Conservation (phyloP, 2,329 filamentous ascomycete genomes). For the Aspergillus quadrilineatus region DNA sequence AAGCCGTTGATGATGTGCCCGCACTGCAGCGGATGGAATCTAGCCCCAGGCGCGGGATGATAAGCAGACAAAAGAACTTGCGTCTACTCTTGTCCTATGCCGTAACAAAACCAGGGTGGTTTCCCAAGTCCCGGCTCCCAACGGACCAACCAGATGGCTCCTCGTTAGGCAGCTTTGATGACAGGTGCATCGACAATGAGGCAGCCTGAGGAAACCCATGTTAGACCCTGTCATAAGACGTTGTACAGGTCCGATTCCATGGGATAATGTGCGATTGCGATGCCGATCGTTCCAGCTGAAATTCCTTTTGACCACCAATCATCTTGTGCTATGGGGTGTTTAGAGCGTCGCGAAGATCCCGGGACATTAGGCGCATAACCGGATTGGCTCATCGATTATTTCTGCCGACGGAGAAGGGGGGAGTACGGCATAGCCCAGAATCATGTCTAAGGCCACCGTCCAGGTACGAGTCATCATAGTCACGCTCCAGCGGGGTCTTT, state of each 20-base stretch:
- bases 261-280: neutral
- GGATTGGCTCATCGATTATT: constrained; percentile 14
- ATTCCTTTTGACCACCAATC: constrained; percentile 22
- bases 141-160: constrained; percentile 13
- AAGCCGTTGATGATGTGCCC: neutral
- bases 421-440: neutral
- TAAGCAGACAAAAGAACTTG: constrained; percentile 12
- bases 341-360: constrained; percentile 3
- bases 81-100: neutral
- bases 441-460: neutral
- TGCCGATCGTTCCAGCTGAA: constrained; percentile 27
- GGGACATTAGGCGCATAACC: constrained; percentile 4
- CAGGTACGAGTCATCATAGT: neutral
- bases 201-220: neutral
- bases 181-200: constrained; percentile 10
- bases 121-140: neutral
- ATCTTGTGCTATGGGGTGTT: constrained; percentile 13
- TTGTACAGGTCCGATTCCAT: neutral
- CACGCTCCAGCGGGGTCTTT: neutral
- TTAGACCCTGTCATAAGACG: neutral
- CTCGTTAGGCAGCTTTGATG: constrained; percentile 4
- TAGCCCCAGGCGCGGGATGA: constrained; percentile 4
- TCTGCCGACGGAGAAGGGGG: neutral
- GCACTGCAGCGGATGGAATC: neutral
- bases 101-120: constrained; percentile 10